These are phyloP conservation scores for Pinus tabuliformis DNA, from an alignment of 75 land plant genomes.

Conservation along the genomic window DNA sequence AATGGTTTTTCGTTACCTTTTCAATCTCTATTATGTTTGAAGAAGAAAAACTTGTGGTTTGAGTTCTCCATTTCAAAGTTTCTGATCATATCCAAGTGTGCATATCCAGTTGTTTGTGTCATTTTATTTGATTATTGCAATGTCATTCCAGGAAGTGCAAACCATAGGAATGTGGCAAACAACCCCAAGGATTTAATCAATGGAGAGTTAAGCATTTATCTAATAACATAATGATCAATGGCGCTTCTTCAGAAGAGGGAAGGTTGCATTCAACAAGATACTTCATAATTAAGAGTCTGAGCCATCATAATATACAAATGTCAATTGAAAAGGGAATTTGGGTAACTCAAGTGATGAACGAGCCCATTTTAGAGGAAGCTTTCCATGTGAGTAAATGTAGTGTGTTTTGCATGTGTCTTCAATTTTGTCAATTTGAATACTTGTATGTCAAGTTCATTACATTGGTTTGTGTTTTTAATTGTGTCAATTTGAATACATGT, in stretches of 20 bases:
- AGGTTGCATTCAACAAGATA: constrained; percentile 50
- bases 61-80: background rate
- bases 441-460: too few species aligned
- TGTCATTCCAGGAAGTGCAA: constrained; percentile 20
- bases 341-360: constrained; percentile 94
- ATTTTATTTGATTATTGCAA: background rate
- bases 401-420: too few species aligned
- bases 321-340: constrained; percentile 82
- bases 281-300: constrained; percentile 85
- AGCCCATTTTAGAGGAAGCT: constrained; percentile 80
- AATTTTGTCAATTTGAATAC: too few species aligned
- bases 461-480: background rate
- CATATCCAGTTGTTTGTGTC: background rate
- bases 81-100: background rate
- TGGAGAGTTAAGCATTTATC: background rate
- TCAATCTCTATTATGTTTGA: background rate
- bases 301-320: constrained; percentile 68
- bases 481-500: background rate
- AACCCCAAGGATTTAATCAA: background rate
- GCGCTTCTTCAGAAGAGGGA: constrained; percentile 17
- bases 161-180: constrained; percentile 11
- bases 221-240: background rate
- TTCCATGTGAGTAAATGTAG: constrained; percentile 49
- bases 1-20: background rate
- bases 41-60: background rate